These are phyloP conservation scores for Crepidotus variabilis DNA, from an alignment of 768 basidiomycete genomes.

Conservation along the genomic window DNA sequence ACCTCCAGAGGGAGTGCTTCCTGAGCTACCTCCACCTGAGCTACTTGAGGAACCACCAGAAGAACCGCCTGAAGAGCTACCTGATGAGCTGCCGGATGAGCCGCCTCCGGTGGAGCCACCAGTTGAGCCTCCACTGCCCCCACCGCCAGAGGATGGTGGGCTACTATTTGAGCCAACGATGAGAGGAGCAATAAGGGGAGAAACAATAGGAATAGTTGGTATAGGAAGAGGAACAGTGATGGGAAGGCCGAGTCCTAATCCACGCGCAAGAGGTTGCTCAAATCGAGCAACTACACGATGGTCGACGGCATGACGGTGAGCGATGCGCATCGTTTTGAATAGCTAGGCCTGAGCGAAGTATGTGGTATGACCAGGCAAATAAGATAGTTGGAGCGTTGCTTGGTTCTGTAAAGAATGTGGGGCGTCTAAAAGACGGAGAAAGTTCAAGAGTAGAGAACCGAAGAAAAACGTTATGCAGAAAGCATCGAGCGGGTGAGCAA, in stretches of 20 bases:
- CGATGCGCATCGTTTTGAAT: neutral
- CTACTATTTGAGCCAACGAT: no score
- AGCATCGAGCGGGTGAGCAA: neutral
- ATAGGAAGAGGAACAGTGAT: neutral
- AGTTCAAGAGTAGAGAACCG: neutral
- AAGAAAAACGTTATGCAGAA: neutral
- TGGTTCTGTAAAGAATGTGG: neutral
- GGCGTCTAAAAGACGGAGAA: neutral
- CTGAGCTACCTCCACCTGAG: neutral
- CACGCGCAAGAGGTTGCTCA: neutral
- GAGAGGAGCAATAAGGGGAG: neutral
- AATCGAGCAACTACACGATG: neutral
- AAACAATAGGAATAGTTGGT: neutral
- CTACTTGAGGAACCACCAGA: neutral
- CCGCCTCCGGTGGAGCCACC: neutral
- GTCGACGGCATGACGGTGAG: neutral
- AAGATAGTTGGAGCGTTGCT: neutral
- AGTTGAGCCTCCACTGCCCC: no score
- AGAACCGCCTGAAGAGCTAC: neutral
- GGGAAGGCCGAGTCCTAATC: neutral
- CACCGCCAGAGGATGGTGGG: no score
- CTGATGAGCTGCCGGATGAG: neutral
- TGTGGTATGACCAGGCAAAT: neutral
- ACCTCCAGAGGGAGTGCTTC: no score
- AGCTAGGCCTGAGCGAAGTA: neutral